Conservation (phyloP, 345 rosid species). For the Arabis alpina region DNA sequence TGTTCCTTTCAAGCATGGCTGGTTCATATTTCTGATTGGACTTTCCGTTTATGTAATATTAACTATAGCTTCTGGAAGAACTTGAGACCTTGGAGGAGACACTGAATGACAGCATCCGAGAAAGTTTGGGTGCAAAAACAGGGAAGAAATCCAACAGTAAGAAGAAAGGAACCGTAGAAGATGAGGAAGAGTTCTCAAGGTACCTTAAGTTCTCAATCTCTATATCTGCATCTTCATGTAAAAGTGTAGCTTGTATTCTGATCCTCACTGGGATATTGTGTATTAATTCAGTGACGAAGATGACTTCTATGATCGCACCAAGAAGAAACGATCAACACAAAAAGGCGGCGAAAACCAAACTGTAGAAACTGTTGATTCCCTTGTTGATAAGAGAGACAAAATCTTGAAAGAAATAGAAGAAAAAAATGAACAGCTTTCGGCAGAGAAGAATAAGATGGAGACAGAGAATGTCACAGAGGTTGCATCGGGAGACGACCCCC, state of each 20-base stretch:
- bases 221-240: conserved; percentile 15
- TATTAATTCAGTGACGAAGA: conserved; percentile 73
- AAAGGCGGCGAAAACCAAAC: conserved; percentile 63
- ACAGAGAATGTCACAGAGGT: conserved; percentile 55
- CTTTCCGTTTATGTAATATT: conserved; percentile 1
- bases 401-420: conserved; percentile 68
- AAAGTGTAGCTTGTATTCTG: conserved; percentile 16
- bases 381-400: conserved; percentile 82
- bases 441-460: conserved; percentile 68
- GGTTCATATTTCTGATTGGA: background rate
- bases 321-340: conserved; percentile 60
- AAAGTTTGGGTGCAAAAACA: conserved; percentile 85
- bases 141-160: conserved; percentile 57
- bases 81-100: conserved; percentile 98
- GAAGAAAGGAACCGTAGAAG: conserved; percentile 62
- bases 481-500: conserved; percentile 80
- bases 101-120: conserved; percentile 85
- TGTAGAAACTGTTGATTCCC: conserved; percentile 88
- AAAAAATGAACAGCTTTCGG: conserved; percentile 54
- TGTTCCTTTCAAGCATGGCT: conserved; percentile 4
- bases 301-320: conserved; percentile 95
- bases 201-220: conserved; percentile 38
- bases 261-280: conserved; percentile 24
- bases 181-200: conserved; percentile 74
- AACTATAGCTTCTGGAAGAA: conserved; percentile 79